Conservation (phyloP, 345 rosid species). For the Hypericum perforatum region DNA sequence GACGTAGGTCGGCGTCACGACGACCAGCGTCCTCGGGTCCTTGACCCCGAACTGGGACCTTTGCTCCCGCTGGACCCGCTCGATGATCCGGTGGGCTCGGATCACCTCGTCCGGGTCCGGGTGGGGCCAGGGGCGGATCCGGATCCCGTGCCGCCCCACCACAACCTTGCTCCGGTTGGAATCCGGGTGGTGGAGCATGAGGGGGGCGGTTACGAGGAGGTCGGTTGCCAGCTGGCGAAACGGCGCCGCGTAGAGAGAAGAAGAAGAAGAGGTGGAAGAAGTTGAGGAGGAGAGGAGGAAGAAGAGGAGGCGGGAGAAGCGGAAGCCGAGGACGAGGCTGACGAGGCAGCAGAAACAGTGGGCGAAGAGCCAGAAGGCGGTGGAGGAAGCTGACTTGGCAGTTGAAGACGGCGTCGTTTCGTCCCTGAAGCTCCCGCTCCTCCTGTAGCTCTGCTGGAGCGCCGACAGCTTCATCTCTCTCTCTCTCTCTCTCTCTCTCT, state of each 20-base stretch:
- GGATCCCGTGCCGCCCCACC: slow-evolving; percentile 98
- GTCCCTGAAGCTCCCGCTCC: slow-evolving; percentile 50
- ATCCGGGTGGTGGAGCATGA: background rate
- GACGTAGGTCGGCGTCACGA: slow-evolving; percentile 84
- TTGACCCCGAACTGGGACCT: slow-evolving; percentile 61
- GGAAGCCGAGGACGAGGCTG: slow-evolving; percentile 77
- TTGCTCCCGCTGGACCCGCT: slow-evolving; percentile 89
- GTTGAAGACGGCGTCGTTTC: slow-evolving; percentile 44
- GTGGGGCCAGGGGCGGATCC: slow-evolving; percentile 99
- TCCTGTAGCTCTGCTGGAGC: slow-evolving; percentile 80
- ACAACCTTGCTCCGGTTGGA: slow-evolving; percentile 53
- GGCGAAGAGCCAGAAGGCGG: slow-evolving; percentile 54
- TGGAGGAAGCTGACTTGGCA: slow-evolving; percentile 32
- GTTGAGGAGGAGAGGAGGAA: slow-evolving; percentile 59
- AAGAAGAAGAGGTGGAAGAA: slow-evolving; percentile 32
- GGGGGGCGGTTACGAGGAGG: no score
- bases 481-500: background rate
- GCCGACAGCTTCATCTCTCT: slow-evolving; percentile 68
- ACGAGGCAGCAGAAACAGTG: slow-evolving; percentile 83
- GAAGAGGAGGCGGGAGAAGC: slow-evolving; percentile 90
- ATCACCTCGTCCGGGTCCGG: slow-evolving; percentile 85
- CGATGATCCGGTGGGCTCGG: slow-evolving; percentile 84
- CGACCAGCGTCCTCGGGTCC: slow-evolving; percentile 51
- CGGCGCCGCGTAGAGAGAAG: slow-evolving; percentile 49
- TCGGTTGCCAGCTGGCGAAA: slow-evolving; percentile 28